Base-by-base conservation (phyloP, 768 basidiomycete genomes). In the Tylopilus intermedius region DNA sequence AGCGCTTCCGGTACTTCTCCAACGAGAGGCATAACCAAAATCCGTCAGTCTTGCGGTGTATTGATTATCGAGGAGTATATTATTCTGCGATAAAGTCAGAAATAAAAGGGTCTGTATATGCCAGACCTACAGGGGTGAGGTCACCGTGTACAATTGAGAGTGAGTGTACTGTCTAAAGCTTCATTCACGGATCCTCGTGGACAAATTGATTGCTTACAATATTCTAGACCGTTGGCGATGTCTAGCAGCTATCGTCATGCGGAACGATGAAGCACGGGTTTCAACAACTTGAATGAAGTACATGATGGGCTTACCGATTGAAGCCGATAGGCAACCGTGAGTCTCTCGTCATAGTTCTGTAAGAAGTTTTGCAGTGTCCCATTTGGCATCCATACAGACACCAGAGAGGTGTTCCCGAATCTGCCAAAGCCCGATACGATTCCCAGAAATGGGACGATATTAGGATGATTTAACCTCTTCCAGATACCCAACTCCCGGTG, bases 361-460 rank as follows among this genome's bases (percentile, higher is more conserved):
- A 30, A 30, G 30, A 30, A 30, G 9, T 30, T 30, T 30, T n/a
- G 50, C 29, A 58, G 24, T 35, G 49, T 51, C 22, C 53, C 58
- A 29, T 59, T 46, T 8, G 47, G 24, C 57, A 51, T 55, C 48
- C 58, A 59, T 13, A 14, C 38, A 8, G 52, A 59, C 4, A 59
- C 58, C 10, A 59, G 29, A 30, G 49, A 41, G 11, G 27, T 7
- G 8, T 51, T 49, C 39, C 47, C 56, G 18, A 51, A 35, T 45
- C 52, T 49, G 21, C 50, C 47, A 40, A 59, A 55, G 10, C 49
- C 57, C 15, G 15, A 42, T 1, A 24, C 38, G 8, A 29, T 55
- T 22, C 58, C 53, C 4, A 59, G 38, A 8, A 59, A 58, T n/a
- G 58, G 49, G 21, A 58, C 58, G 21, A 59, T 41, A 39, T 55